Percentiles rank a stretch among this genome's conserved stretches.
These are phyloP conservation scores for Pythium myriotylum DNA, from an alignment of 352 stramenopile genomes.

Conservation along the genomic window DNA sequence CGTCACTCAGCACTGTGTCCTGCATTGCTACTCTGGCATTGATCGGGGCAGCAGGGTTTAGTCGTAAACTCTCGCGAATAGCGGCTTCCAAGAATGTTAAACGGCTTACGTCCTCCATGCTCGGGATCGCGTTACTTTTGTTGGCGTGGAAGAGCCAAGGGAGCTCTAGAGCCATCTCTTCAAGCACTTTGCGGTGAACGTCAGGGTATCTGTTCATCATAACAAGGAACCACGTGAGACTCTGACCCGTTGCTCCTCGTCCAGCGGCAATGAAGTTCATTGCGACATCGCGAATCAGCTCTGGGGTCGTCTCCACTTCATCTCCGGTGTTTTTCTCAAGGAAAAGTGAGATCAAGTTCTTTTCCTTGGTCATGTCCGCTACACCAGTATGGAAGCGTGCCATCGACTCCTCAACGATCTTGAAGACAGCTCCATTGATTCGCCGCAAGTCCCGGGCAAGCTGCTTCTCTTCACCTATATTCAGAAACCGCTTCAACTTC, in stretches of 20 bases:
- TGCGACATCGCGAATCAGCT: slow-evolving; percentile 62
- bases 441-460: slow-evolving; percentile 24
- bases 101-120: slow-evolving; percentile 46
- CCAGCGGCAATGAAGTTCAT: slow-evolving; percentile 82
- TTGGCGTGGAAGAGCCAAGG: slow-evolving; percentile 20
- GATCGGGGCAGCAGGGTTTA: slow-evolving; percentile 66
- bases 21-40: slow-evolving; percentile 47
- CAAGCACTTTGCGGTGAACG: slow-evolving; percentile 29
- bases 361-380: slow-evolving; percentile 2
- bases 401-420: slow-evolving; percentile 33
- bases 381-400: background rate
- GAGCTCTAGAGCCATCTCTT: slow-evolving; percentile 32
- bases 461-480: slow-evolving; percentile 31
- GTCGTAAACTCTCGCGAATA: slow-evolving; percentile 61
- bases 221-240: slow-evolving; percentile 75
- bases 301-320: slow-evolving; percentile 19
- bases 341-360: slow-evolving; percentile 54
- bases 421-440: slow-evolving; percentile 29
- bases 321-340: slow-evolving; percentile 26
- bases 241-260: slow-evolving; percentile 72
- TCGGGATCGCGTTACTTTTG: slow-evolving; percentile 26
- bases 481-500: slow-evolving; percentile 29
- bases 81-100: slow-evolving; percentile 58
- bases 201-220: slow-evolving; percentile 69
- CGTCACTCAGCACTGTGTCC: slow-evolving; percentile 68